phyloP scores from a whole-genome alignment of 2,329 filamentous ascomycete genomes.

The Grosmannia clavigera region DNA sequence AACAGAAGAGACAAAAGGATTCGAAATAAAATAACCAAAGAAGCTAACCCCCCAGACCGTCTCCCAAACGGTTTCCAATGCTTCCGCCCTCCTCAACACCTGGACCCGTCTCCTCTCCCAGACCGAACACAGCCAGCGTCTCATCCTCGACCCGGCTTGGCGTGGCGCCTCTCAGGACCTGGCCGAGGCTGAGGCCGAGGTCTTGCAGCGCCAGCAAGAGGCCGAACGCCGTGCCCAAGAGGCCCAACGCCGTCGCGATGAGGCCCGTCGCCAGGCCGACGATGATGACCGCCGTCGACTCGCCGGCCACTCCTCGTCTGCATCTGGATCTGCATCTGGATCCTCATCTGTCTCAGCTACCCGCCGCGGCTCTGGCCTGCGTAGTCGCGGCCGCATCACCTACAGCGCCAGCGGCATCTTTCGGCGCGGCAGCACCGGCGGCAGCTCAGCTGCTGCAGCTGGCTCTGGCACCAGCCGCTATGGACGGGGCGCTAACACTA shows the following conservation, averaged over 20 bases:
- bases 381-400: background rate
- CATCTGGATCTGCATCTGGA: background rate
- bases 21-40: background rate
- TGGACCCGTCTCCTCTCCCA: constrained; percentile 95
- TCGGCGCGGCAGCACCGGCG: constrained; percentile 12
- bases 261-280: constrained; percentile 49
- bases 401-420: constrained; percentile 7
- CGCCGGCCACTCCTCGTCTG: constrained; percentile 16
- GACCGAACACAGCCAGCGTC: constrained; percentile 90
- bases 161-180: constrained; percentile 80
- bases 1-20: background rate
- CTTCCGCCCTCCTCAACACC: constrained; percentile 80
- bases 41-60: constrained; percentile 49
- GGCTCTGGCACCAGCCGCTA: background rate
- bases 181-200: constrained; percentile 60
- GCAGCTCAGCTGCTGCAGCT: background rate
- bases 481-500: background rate
- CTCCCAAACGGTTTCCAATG: constrained; percentile 70
- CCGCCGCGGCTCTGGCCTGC: constrained; percentile 1
- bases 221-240: constrained; percentile 66
- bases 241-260: constrained; percentile 65
- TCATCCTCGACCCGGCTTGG: constrained; percentile 82
- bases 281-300: constrained; percentile 43
- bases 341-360: background rate
- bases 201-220: constrained; percentile 54